phyloP scores from a whole-genome alignment of 1,284 basidiomycete genomes.

The Ustilago sp. region DNA sequence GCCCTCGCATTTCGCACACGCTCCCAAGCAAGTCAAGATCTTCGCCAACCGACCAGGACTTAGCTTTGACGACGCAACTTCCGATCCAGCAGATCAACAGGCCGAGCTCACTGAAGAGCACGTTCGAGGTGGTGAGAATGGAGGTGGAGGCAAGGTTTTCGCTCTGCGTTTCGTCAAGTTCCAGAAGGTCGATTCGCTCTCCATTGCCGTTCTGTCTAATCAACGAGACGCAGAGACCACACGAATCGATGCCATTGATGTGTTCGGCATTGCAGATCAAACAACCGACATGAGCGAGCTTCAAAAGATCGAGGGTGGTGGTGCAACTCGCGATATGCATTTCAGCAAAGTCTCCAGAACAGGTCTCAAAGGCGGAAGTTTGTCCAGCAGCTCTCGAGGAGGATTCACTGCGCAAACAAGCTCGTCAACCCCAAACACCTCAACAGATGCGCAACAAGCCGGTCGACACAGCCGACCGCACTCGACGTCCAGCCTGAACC shows the following conservation, averaged over 20 bases:
- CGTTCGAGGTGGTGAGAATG: constrained; percentile 38
- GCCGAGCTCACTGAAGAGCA: constrained; percentile 70
- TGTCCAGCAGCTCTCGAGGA: constrained; percentile 4
- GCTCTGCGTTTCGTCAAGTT: constrained; percentile 81
- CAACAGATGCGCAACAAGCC: constrained; percentile 26
- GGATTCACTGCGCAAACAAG: constrained; percentile 24
- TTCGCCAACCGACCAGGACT: constrained; percentile 67
- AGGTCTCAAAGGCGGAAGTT: constrained; percentile 76
- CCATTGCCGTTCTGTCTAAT: constrained; percentile 84
- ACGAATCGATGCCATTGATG: constrained; percentile 80
- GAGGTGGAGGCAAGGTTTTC: constrained; percentile 73
- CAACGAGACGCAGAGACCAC: constrained; percentile 81
- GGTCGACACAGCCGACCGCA: constrained; percentile 34
- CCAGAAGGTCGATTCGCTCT: constrained; percentile 74
- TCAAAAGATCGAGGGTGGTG: constrained; percentile 54
- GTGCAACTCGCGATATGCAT: constrained; percentile 18
- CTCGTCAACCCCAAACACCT: constrained; percentile 42
- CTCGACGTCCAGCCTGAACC: constrained; percentile 38
- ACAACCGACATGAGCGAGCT: constrained; percentile 70
- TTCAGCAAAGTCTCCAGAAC: constrained; percentile 25
- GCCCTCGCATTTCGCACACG: constrained; percentile 28
- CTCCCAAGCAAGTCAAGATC: constrained; percentile 55
- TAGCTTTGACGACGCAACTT: constrained; percentile 70
- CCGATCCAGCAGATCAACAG: constrained; percentile 70
- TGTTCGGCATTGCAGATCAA: constrained; percentile 78